Evolutionary conservation across 2,329 filamentous ascomycete species (phyloP), one percentile per base, ranked within the genome.

Genomic region (Dendrostoma leiphaemia): DNA sequence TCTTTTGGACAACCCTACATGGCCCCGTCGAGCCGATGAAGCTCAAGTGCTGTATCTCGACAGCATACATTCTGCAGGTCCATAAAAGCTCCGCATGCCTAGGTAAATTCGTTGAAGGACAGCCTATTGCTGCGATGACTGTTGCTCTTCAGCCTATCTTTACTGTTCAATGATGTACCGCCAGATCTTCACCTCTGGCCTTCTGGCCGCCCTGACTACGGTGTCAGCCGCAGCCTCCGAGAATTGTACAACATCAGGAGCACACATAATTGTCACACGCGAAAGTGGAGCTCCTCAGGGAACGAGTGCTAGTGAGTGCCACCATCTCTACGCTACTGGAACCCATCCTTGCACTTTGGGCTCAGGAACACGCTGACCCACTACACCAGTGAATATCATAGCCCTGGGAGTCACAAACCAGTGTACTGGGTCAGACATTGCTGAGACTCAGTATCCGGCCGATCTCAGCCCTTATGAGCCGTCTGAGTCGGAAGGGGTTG

Each of bases 401-500:
- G 70, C 71, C 8, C 56, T 66, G 19, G 58, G 62, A n/a, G 63
- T 75, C 31, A 64, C 65, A 13, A 59, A 59, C 4, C 60, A 64
- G 54, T 57, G 75, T 55, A 60, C 66, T n/a, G 67, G 65, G 45
- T 73, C 71, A 23, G 56, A 65, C 37, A 57, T 72, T 47, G 64
- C 62, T 46, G 59, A 67, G 21, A 60, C 75, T 35, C 65, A 70
- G 44, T 76, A 76, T 59, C 73, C 73, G 23, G 73, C 72, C 17
- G 61, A 64, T 7, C 53, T 71, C 10, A 56, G 59, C 6, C 47
- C 54, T 48, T 76, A 76, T 58, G 48, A 58, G 6, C 56, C 54
- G 4, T 76, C 73, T 1, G 72, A 72, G 53, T 51, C 29, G n/a
- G 61, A 62, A 4, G 73, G 73, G 26, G 62, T 63, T 37, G 38